A percentile compares a stretch with the other conserved stretches of the same genome.
These are phyloP conservation scores for Hylodesmum podocarpum DNA, from an alignment of 306 rosid species.

Conservation along the genomic window DNA sequence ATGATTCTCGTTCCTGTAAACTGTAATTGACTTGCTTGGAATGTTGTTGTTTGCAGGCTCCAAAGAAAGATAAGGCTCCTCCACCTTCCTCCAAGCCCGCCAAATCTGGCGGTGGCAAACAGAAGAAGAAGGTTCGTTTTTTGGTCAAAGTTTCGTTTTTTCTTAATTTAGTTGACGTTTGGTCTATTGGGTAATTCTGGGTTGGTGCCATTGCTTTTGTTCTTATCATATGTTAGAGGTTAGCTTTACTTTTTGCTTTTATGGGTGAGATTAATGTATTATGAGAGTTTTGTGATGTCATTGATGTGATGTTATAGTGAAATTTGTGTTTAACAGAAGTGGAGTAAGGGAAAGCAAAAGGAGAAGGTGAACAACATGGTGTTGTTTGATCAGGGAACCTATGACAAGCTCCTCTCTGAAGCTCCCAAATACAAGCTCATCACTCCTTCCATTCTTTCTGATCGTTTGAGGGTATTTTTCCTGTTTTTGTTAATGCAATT, in stretches of 20 bases:
- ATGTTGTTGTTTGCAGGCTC: constrained; percentile 74
- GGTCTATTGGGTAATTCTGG: neutral
- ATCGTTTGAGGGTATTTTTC: constrained; percentile 62
- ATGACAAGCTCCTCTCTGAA: constrained; percentile 67
- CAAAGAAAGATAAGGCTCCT: constrained; percentile 81
- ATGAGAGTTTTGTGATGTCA: neutral
- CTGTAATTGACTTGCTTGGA: neutral
- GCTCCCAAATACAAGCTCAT: constrained; percentile 80
- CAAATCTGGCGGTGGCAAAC: constrained; percentile 82
- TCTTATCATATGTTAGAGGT: neutral
- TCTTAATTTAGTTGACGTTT: neutral
- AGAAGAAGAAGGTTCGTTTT: constrained; percentile 66
- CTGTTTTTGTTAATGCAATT: neutral
- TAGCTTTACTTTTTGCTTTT: neutral
- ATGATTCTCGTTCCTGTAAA: neutral
- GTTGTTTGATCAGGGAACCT: constrained; percentile 64
- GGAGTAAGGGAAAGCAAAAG: constrained; percentile 89
- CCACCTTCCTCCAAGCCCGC: constrained; percentile 78
- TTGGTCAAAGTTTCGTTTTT: neutral
- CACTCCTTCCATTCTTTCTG: constrained; percentile 72
- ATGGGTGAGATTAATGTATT: neutral
- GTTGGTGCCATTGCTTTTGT: neutral
- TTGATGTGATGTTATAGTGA: neutral
- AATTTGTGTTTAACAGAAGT: constrained; percentile 49
- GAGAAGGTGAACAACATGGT: constrained; percentile 88